These are phyloP conservation scores for Ramalina intermedia DNA, from an alignment of 495 filamentous ascomycete genomes.

Conservation along the genomic window DNA sequence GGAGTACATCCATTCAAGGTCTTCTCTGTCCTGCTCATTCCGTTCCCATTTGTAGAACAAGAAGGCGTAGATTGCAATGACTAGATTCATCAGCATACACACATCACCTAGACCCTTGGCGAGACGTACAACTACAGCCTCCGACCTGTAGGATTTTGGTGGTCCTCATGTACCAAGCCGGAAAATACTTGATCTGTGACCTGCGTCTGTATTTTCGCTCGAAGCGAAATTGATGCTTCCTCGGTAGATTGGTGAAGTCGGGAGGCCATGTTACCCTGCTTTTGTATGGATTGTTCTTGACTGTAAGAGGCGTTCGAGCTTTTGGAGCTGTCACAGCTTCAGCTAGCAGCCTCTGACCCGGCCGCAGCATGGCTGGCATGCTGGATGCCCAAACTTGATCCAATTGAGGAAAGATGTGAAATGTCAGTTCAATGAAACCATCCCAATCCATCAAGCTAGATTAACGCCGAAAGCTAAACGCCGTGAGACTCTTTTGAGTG, in stretches of 20 bases:
- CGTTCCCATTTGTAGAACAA: neutral
- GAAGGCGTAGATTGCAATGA: slow-evolving; percentile 4
- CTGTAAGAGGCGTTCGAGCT: neutral
- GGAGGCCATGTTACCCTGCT: slow-evolving; percentile 89
- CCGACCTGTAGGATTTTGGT: slow-evolving; percentile 57
- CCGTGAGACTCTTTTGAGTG: neutral
- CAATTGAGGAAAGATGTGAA: neutral
- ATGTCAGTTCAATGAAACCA: neutral
- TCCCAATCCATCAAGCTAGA: neutral
- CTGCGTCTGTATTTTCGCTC: slow-evolving; percentile 43
- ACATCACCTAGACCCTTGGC: neutral
- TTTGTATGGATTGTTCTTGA: slow-evolving; percentile 42
- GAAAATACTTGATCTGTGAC: slow-evolving; percentile 50
- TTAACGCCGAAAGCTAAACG: slow-evolving; percentile 1
- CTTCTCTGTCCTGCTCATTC: too few relatives aligned
- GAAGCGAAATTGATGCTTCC: slow-evolving; percentile 73
- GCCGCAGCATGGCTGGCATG: neutral
- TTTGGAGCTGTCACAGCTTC: neutral
- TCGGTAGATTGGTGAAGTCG: slow-evolving; percentile 66
- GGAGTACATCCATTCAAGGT: too few relatives aligned
- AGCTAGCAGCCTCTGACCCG: neutral
- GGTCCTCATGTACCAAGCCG: slow-evolving; percentile 60
- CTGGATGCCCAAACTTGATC: neutral
- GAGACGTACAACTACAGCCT: slow-evolving; percentile 44
- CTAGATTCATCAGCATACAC: neutral